phyloP scores from a whole-genome alignment of 345 rosid species.

The Rhizophora mangle region DNA sequence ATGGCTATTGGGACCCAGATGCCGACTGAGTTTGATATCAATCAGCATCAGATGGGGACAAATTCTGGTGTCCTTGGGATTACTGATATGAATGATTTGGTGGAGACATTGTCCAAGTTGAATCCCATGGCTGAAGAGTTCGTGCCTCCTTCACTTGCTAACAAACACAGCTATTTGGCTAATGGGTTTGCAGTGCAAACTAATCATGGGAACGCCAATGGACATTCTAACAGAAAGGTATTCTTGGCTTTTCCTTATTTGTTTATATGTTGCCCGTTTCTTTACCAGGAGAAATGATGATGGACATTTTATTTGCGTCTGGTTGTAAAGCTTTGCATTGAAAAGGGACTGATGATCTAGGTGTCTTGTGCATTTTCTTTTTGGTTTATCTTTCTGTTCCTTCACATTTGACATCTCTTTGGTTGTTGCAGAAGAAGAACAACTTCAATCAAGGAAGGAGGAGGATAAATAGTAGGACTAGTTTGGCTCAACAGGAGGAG shows the following conservation, averaged over 20 bases:
- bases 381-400: neutral
- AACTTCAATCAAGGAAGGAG: slow-evolving; percentile 62
- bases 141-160: slow-evolving; percentile 74
- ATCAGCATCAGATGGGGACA: slow-evolving; percentile 20
- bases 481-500: slow-evolving; percentile 87
- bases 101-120: slow-evolving; percentile 75
- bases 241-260: neutral
- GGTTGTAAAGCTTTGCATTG: neutral
- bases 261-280: neutral
- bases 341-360: neutral
- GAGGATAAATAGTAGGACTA: slow-evolving; percentile 75
- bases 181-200: slow-evolving; percentile 50
- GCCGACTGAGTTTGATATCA: slow-evolving; percentile 32
- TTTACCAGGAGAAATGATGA: neutral
- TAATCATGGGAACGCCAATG: slow-evolving; percentile 50
- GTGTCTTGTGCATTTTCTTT: neutral
- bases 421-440: slow-evolving; percentile 59
- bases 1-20: slow-evolving; percentile 30
- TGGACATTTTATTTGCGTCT: neutral
- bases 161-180: slow-evolving; percentile 34
- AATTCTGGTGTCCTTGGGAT: slow-evolving; percentile 36
- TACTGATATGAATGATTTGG: slow-evolving; percentile 69
- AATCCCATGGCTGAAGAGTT: slow-evolving; percentile 96
- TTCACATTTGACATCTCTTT: neutral
- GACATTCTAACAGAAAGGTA: slow-evolving; percentile 68